Conservation (phyloP, 2,329 filamentous ascomycete species). For the Aspergillus japonicus region DNA sequence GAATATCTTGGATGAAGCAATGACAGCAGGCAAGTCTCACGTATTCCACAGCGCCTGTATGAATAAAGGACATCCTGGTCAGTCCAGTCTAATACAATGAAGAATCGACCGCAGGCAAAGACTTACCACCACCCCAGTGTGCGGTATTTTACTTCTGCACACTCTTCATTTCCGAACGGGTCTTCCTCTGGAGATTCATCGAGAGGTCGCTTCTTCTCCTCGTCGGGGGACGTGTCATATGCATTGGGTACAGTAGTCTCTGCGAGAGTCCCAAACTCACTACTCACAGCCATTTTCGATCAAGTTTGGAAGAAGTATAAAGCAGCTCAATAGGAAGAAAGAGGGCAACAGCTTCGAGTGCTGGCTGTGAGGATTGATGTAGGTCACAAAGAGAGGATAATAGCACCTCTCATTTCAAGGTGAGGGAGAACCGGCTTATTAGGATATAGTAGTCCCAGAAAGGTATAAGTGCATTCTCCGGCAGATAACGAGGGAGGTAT, state of each 20-base stretch:
- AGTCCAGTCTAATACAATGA: neutral
- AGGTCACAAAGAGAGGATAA: neutral
- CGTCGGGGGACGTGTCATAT: constrained; percentile 1
- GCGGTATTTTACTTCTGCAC: constrained; percentile 49
- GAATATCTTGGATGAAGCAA: neutral
- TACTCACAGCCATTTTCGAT: neutral
- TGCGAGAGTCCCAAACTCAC: neutral
- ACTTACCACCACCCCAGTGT: constrained; percentile 48
- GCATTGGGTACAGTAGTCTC: constrained; percentile 1
- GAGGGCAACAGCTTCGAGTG: neutral
- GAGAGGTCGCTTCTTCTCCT: constrained; percentile 13
- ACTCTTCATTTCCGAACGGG: constrained; percentile 41
- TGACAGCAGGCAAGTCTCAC: constrained; percentile 24
- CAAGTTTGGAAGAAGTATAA: neutral
- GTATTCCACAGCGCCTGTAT: constrained; percentile 38
- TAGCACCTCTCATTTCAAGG: neutral
- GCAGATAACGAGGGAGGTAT: neutral
- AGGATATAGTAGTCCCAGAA: neutral
- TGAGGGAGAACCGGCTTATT: neutral
- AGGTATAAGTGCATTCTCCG: neutral
- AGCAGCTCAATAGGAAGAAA: neutral
- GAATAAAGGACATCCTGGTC: neutral
- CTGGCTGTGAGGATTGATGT: neutral
- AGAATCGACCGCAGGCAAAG: neutral
- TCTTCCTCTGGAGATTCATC: constrained; percentile 22